Evolutionary conservation across 2,329 filamentous ascomycete genomes (phyloP).

Genomic region (Dothistroma septosporum): DNA sequence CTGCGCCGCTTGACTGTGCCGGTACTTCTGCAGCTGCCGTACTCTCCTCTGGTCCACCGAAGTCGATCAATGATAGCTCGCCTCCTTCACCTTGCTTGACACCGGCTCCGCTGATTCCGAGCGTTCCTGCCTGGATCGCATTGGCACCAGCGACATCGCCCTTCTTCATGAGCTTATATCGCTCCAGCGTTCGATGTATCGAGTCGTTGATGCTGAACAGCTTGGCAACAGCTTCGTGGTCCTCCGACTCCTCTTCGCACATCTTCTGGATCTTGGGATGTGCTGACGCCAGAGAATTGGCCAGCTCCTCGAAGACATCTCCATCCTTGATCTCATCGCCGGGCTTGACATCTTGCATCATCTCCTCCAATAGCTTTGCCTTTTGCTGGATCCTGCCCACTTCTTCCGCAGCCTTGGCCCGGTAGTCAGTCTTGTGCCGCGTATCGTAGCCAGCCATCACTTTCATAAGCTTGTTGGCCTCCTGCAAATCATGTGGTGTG

Average conservation of each 20-base stretch:
- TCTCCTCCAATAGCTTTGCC: slow-evolving; percentile 84
- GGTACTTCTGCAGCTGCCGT: slow-evolving; percentile 4
- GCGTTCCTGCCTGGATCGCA: slow-evolving; percentile 76
- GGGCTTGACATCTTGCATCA: slow-evolving; percentile 75
- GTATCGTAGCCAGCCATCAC: slow-evolving; percentile 98
- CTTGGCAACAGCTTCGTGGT: slow-evolving; percentile 91
- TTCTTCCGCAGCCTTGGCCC: slow-evolving; percentile 94
- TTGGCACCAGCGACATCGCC: slow-evolving; percentile 81
- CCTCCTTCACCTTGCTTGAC: slow-evolving; percentile 64
- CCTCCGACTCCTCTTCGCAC: slow-evolving; percentile 98
- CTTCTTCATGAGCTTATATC: slow-evolving; percentile 94
- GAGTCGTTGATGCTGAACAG: slow-evolving; percentile 97
- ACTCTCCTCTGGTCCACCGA: slow-evolving; percentile 60
- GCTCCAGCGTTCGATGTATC: slow-evolving; percentile 92
- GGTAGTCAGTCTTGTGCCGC: slow-evolving; percentile 91
- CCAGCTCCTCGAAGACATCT: slow-evolving; percentile 76
- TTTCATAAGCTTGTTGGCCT: slow-evolving; percentile 98
- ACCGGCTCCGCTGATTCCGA: slow-evolving; percentile 61
- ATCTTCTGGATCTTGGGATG: slow-evolving; percentile 99
- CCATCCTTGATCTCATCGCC: slow-evolving; percentile 73
- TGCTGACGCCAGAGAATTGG: slow-evolving; percentile 80
- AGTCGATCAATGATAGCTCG: slow-evolving; percentile 90
- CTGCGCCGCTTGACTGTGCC: slow-evolving; percentile 27
- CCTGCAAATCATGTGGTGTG: slow-evolving; percentile 86
- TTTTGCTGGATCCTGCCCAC: slow-evolving; percentile 95